These are phyloP conservation scores for Bipolaris bicolor DNA, from an alignment of 2,329 filamentous ascomycete genomes.

Conservation along the genomic window DNA sequence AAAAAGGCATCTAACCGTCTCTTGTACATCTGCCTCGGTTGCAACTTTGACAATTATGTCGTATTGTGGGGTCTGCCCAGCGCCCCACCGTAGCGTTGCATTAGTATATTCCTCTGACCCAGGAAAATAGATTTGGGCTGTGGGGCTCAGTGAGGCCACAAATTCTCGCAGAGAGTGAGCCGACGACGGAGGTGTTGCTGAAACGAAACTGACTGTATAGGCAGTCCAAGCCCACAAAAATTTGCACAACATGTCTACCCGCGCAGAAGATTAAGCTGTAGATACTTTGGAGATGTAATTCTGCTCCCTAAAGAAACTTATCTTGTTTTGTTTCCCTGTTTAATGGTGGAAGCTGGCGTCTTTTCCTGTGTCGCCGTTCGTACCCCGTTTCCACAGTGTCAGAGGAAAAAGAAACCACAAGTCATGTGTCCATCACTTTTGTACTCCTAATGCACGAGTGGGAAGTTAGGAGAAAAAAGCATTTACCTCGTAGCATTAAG, in stretches of 20 bases:
- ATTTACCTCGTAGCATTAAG: too few species aligned
- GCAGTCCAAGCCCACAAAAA: neutral
- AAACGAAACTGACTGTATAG: neutral
- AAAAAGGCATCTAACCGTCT: slow-evolving; percentile 18
- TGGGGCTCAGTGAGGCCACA: neutral
- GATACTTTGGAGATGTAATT: too few species aligned
- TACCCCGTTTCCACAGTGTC: neutral
- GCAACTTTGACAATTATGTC: slow-evolving; percentile 27
- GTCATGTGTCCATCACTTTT: neutral
- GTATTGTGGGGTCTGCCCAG: slow-evolving; percentile 22
- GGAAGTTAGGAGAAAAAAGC: too few species aligned
- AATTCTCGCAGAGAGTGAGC: neutral
- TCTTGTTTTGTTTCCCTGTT: too few species aligned
- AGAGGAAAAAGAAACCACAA: neutral
- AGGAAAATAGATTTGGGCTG: slow-evolving; percentile 16
- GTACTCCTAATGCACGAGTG: too few species aligned
- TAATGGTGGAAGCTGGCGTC: neutral
- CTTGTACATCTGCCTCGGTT: slow-evolving; percentile 28
- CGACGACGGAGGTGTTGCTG: neutral
- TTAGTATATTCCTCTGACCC: slow-evolving; percentile 16
- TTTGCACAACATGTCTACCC: neutral
- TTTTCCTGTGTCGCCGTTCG: neutral
- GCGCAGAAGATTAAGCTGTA: too few species aligned
- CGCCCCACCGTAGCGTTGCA: slow-evolving; percentile 25
- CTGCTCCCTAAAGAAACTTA: too few species aligned